A percentile compares a stretch with the other conserved stretches of the same genome.
Evolutionary conservation across 345 rosid species (phyloP).

Genomic region (Acer yangbiense): DNA sequence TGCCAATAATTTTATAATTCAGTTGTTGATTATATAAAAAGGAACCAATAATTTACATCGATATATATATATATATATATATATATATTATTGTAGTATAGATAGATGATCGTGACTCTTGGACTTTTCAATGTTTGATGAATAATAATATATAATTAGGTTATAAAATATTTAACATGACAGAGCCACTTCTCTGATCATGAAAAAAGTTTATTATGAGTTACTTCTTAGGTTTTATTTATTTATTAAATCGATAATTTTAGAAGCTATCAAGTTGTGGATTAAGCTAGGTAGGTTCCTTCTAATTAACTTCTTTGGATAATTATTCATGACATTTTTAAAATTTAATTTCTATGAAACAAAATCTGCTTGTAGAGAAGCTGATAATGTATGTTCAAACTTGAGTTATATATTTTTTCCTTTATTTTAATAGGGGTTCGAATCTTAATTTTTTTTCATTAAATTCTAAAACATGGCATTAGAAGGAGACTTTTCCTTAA

Average conservation of each 20-base stretch:
- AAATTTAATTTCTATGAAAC: background rate
- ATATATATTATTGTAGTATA: too few species aligned
- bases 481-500: too few species aligned
- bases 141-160: background rate
- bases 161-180: background rate
- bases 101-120: conserved; percentile 21
- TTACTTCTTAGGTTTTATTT: background rate
- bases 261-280: background rate
- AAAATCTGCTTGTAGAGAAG: background rate
- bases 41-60: conserved; percentile 18
- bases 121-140: conserved; percentile 17
- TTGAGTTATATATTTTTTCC: too few species aligned
- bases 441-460: too few species aligned
- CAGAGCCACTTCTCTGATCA: conserved; percentile 4
- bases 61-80: too few species aligned
- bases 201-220: background rate
- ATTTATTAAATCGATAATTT: background rate
- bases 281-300: background rate
- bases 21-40: conserved; percentile 24
- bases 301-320: background rate
- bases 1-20: conserved; percentile 9
- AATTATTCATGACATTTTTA: background rate
- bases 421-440: too few species aligned
- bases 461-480: too few species aligned
- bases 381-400: too few species aligned